These are phyloP conservation scores for Symbiodinium pilosum DNA, from an alignment of 73 alveolate genomes.

Conservation along the genomic window DNA sequence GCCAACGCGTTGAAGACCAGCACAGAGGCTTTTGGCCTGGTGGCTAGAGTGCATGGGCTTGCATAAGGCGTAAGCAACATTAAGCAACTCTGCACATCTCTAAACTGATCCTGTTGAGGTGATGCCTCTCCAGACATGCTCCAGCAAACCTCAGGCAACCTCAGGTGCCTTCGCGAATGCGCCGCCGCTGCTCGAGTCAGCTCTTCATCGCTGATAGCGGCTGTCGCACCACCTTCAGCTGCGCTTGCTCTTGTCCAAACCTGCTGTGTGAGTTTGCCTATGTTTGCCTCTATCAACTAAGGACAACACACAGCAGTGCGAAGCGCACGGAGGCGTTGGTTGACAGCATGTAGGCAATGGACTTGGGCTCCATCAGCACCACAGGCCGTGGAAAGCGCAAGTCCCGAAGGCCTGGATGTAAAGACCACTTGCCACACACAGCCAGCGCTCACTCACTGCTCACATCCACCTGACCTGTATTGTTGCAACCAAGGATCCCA, in stretches of 20 bases:
- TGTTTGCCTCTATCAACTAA: background rate
- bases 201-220: conserved; percentile 12
- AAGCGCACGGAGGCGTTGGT: conserved; percentile 52
- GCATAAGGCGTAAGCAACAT: no score
- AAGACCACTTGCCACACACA: background rate
- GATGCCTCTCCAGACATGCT: background rate
- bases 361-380: conserved; percentile 76
- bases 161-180: conserved; percentile 19
- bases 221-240: conserved; percentile 49
- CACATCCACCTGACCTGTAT: background rate
- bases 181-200: conserved; percentile 34
- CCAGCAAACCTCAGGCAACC: background rate
- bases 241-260: no score
- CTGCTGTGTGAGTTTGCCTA: background rate
- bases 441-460: background rate
- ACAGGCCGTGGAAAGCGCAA: conserved; percentile 50
- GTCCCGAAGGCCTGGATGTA: conserved; percentile 68
- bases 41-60: no score
- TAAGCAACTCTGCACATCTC: background rate
- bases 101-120: background rate
- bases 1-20: conserved; percentile 42
- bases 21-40: conserved; percentile 66
- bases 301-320: conserved; percentile 45
- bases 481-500: conserved; percentile 12
- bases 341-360: conserved; percentile 1